Evolutionary conservation across 164 flowering plant species (phyloP).

Genomic region (Tetracentron sinense): DNA sequence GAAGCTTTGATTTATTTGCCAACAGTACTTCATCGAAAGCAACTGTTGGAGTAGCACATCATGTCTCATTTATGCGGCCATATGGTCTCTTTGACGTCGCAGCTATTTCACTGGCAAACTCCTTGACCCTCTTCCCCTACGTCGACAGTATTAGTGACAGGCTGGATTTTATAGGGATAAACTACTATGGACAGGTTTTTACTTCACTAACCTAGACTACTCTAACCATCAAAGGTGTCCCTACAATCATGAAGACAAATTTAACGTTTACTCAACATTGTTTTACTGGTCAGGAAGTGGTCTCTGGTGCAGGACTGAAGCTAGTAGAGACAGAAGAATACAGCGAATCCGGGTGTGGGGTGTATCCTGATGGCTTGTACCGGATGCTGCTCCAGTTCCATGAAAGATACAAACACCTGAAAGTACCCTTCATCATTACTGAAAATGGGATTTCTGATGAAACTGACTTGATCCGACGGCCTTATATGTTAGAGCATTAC

Average conservation of each 20-base stretch:
- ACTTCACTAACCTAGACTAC: constrained; percentile 1
- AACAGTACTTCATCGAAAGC: constrained; percentile 37
- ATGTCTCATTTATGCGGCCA: constrained; percentile 91
- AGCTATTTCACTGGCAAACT: constrained; percentile 72
- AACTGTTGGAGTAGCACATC: constrained; percentile 85
- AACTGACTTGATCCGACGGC: constrained; percentile 82
- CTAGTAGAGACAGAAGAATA: constrained; percentile 84
- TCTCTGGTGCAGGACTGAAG: constrained; percentile 78
- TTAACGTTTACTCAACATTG: background rate
- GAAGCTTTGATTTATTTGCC: constrained; percentile 11
- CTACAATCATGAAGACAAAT: background rate
- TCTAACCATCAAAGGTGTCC: background rate
- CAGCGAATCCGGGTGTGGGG: constrained; percentile 96
- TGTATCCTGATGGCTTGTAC: constrained; percentile 92
- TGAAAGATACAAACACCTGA: constrained; percentile 83
- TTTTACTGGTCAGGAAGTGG: constrained; percentile 58
- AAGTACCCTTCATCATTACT: constrained; percentile 74
- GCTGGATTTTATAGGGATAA: constrained; percentile 88
- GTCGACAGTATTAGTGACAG: constrained; percentile 65
- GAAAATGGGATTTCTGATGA: constrained; percentile 93
- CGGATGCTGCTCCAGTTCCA: constrained; percentile 84
- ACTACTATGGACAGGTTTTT: constrained; percentile 95
- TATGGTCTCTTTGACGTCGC: constrained; percentile 89
- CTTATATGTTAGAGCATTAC: constrained; percentile 87
- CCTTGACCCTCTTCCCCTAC: constrained; percentile 71